Base-by-base conservation (phyloP, 2,329 filamentous ascomycete genomes). In the Pseudofabraea citricarpa region DNA sequence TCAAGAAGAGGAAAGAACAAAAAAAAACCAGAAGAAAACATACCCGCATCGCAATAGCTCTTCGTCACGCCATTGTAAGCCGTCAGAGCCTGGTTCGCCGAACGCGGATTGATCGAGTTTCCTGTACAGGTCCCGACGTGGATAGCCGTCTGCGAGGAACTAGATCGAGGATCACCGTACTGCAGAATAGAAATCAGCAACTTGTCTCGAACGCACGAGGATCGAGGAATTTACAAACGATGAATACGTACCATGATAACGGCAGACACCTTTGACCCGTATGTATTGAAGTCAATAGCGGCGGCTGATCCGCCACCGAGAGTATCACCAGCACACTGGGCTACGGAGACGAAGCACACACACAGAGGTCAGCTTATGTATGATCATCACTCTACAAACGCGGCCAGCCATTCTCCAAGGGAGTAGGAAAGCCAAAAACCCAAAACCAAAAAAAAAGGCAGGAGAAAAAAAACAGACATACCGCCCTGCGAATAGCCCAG, bases 201-300 rank as follows among this genome's bases (percentile, higher is more conserved):
- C 8, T 36, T 9, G 9, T n/a, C n/a, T n/a, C n/a, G n/a, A n/a
- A n/a, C n/a, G n/a, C n/a, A n/a, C n/a, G n/a, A n/a, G n/a, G n/a
- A n/a, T n/a, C n/a, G n/a, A n/a, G n/a, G n/a, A n/a, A n/a, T n/a
- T n/a, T n/a, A n/a, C n/a, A n/a, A n/a, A n/a, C n/a, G n/a, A n/a
- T n/a, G n/a, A n/a, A n/a, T n/a, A n/a, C n/a, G n/a, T n/a, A 36
- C 35, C 35, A 36, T 36, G 35, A 36, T 36, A 22, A n/a, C 35
- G 15, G 35, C 35, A 36, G 35, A 18, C 9, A 36, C 5, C 6
- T 21, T 18, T 5, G 18, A 20, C 10, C 35, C 35, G 13, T 20
- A 22, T 10, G 35, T 9, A 36, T 6, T 20, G n/a, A 10, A 20
- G 22, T 36, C 33, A 18, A 36, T 9, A 21, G 7, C 16, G 6